These are phyloP conservation scores for Akanthomyces uredinophilus DNA, from an alignment of 2,329 filamentous ascomycete genomes.

Conservation along the genomic window DNA sequence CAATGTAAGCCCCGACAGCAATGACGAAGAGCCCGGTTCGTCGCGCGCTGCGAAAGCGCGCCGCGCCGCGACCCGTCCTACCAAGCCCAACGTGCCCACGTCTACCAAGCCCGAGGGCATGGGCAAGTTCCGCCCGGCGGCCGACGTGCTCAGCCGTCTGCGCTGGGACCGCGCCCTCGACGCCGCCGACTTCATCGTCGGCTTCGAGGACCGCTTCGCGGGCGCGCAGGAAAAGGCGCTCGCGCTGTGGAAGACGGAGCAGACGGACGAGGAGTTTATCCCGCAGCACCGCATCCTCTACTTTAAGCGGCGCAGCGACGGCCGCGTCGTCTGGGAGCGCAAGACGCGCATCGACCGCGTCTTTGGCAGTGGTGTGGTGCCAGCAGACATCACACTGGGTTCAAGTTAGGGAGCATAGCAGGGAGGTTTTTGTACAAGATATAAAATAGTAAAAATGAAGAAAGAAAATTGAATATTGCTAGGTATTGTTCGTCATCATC, in stretches of 20 bases:
- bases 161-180: constrained; percentile 55
- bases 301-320: constrained; percentile 51
- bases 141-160: constrained; percentile 54
- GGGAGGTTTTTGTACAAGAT: background rate
- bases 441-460: background rate
- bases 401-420: background rate
- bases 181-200: constrained; percentile 49
- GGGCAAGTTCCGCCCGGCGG: constrained; percentile 50
- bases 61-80: constrained; percentile 13
- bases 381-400: background rate
- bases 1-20: background rate
- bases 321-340: constrained; percentile 52
- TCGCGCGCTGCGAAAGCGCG: background rate
- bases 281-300: constrained; percentile 60
- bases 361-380: constrained; percentile 48
- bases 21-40: constrained; percentile 15
- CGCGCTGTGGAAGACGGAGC: constrained; percentile 54
- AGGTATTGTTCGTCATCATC: background rate
- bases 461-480: background rate
- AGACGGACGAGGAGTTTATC: constrained; percentile 62
- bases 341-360: constrained; percentile 47
- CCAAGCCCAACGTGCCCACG: constrained; percentile 12
- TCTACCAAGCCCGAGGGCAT: constrained; percentile 26
- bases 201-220: constrained; percentile 57
- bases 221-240: constrained; percentile 50